Evolutionary conservation across 441 rosid genomes (phyloP).

Genomic region (Jatropha podagrica): DNA sequence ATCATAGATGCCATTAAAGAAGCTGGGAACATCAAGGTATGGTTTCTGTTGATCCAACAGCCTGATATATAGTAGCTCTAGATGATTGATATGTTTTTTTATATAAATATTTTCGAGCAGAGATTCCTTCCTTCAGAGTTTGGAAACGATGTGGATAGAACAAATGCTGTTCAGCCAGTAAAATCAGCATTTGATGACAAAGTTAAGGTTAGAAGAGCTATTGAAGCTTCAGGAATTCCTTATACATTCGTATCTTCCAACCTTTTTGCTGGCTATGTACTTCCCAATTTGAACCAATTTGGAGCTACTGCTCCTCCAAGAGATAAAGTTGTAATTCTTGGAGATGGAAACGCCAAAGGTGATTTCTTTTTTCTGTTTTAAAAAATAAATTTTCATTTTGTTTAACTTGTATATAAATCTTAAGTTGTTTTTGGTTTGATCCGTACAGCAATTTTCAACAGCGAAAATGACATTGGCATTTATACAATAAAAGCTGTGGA

Average conservation of each 20-base stretch:
- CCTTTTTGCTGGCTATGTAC: conserved; percentile 54
- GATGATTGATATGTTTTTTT: not conserved
- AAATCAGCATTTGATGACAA: conserved; percentile 28
- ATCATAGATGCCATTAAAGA: conserved; percentile 44
- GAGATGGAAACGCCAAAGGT: conserved; percentile 74
- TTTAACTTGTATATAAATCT: too few relatives aligned
- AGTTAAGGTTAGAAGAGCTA: conserved; percentile 30
- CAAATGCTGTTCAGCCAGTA: conserved; percentile 37
- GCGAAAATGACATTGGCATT: conserved; percentile 56
- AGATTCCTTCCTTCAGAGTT: conserved; percentile 53
- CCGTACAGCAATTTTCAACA: conserved; percentile 48
- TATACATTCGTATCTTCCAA: conserved; percentile 49
- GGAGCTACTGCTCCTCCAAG: conserved; percentile 54
- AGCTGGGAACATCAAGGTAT: conserved; percentile 47
- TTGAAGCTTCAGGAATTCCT: conserved; percentile 44
- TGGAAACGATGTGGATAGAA: conserved; percentile 44
- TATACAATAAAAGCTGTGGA: conserved; percentile 38
- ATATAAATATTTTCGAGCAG: conserved; percentile 11
- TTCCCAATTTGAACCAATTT: conserved; percentile 46
- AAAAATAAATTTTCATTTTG: too few relatives aligned
- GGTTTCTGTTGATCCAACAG: not conserved
- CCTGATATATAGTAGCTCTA: too few relatives aligned
- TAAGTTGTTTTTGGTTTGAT: not conserved
- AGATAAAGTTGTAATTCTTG: conserved; percentile 52
- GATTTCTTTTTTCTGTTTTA: not conserved